Evolutionary conservation across 192 early-diverging fungal genomes (phyloP).

Genomic region (Backusella liffmaniae): DNA sequence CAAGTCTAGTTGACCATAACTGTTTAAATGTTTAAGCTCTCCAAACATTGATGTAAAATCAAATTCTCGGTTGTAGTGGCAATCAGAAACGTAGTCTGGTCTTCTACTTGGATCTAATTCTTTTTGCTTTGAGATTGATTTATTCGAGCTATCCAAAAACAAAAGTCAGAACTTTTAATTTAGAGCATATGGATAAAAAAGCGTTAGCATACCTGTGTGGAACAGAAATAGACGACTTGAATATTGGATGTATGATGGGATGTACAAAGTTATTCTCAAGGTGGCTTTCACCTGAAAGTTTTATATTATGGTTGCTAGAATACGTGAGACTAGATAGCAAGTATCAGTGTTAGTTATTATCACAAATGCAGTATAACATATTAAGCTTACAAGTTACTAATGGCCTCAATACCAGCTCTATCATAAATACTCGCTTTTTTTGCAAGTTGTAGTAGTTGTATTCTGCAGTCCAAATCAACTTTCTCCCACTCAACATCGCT

Average conservation of each 20-base stretch:
- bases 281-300: not conserved
- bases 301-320: constrained; percentile 11
- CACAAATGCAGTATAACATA: constrained; percentile 5
- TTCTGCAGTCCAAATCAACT: not conserved
- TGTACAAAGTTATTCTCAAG: not conserved
- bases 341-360: constrained; percentile 2
- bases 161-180: not conserved
- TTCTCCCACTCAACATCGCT: constrained; percentile 2
- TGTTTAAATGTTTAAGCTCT: not conserved
- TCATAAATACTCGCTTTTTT: constrained; percentile 10
- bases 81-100: not conserved
- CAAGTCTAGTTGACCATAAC: not conserved
- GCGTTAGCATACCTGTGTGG: not conserved
- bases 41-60: not conserved
- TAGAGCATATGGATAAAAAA: not conserved
- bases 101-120: not conserved
- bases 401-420: constrained; percentile 7
- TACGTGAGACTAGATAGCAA: constrained; percentile 6
- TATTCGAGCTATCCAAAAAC: not conserved
- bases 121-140: not conserved
- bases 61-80: not conserved
- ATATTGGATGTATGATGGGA: not conserved
- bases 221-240: not conserved
- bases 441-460: constrained; percentile 2
- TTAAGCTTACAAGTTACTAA: constrained; percentile 13